Conservation (phyloP, 2,329 filamentous ascomycete genomes). For the Fusarium nanum region DNA sequence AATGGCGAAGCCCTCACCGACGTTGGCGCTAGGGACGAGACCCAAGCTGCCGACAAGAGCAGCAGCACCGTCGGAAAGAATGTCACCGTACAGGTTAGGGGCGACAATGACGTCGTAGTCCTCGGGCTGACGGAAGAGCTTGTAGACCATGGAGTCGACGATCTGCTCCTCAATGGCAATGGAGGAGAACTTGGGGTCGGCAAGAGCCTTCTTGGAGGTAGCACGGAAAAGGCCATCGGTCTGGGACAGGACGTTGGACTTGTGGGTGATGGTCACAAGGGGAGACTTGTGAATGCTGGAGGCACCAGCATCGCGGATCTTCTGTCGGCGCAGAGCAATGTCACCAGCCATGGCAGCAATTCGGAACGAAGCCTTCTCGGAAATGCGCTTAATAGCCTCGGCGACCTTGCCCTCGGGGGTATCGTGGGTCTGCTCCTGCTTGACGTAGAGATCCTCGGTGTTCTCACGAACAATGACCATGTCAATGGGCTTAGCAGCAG, state of each 20-base stretch:
- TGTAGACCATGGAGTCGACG: conserved; percentile 99
- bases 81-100: conserved; percentile 97
- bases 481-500: conserved; percentile 79
- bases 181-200: conserved; percentile 69
- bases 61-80: conserved; percentile 93
- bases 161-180: conserved; percentile 94
- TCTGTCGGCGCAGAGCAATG: conserved; percentile 88
- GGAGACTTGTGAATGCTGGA: conserved; percentile 73
- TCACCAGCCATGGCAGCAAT: conserved; percentile 96
- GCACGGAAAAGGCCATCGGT: conserved; percentile 96
- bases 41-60: conserved; percentile 92
- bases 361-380: conserved; percentile 82
- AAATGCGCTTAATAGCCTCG: conserved; percentile 98
- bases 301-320: conserved; percentile 72
- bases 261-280: conserved; percentile 96
- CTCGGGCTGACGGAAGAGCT: conserved; percentile 95
- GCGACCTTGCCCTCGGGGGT: conserved; percentile 84
- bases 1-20: conserved; percentile 93
- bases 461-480: conserved; percentile 99
- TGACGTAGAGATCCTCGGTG: conserved; percentile 98
- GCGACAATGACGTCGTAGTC: conserved; percentile 98
- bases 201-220: conserved; percentile 79
- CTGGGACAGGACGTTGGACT: conserved; percentile 95
- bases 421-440: conserved; percentile 89
- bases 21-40: conserved; percentile 93